Evolutionary conservation across 495 filamentous ascomycete genomes (phyloP).

Genomic region (Aspergillus ostianus): DNA sequence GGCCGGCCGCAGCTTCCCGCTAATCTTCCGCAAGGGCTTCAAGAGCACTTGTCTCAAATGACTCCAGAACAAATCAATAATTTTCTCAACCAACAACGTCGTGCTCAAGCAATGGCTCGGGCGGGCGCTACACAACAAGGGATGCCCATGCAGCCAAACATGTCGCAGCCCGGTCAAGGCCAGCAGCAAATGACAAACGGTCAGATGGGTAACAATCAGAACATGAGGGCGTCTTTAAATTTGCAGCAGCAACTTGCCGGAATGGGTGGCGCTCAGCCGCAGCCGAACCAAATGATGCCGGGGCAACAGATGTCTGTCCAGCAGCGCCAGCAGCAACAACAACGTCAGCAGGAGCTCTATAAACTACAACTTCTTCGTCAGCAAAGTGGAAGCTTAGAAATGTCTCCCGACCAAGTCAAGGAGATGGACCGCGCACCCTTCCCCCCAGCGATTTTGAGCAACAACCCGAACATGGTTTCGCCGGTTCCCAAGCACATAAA

Average conservation of each 20-base stretch:
- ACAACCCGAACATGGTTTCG: slow-evolving; percentile 29
- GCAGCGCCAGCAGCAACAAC: slow-evolving; percentile 31
- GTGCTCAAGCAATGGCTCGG: slow-evolving; percentile 26
- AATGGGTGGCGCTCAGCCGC: slow-evolving; percentile 30
- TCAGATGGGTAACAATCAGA: slow-evolving; percentile 36
- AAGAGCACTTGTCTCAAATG: slow-evolving; percentile 37
- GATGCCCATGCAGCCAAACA: slow-evolving; percentile 30
- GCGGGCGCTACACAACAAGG: slow-evolving; percentile 27
- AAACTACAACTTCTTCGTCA: slow-evolving; percentile 39
- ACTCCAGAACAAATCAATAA: slow-evolving; percentile 34
- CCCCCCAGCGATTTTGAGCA: slow-evolving; percentile 39
- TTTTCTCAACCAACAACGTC: slow-evolving; percentile 35
- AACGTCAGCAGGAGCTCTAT: slow-evolving; percentile 35
- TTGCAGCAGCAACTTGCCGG: slow-evolving; percentile 32
- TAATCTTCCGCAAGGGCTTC: slow-evolving; percentile 33
- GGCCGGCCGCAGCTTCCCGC: slow-evolving; percentile 35
- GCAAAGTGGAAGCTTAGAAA: slow-evolving; percentile 40
- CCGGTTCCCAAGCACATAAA: slow-evolving; percentile 59
- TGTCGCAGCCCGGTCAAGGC: slow-evolving; percentile 35
- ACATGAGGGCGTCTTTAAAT: slow-evolving; percentile 34
- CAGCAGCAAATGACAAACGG: slow-evolving; percentile 38
- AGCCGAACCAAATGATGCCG: slow-evolving; percentile 31
- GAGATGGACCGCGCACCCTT: slow-evolving; percentile 49
- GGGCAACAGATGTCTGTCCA: slow-evolving; percentile 39
- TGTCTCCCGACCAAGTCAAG: slow-evolving; percentile 43